These are phyloP conservation scores for Lasiodiplodia theobromae DNA, from an alignment of 2,329 filamentous ascomycete species.

Conservation along the genomic window DNA sequence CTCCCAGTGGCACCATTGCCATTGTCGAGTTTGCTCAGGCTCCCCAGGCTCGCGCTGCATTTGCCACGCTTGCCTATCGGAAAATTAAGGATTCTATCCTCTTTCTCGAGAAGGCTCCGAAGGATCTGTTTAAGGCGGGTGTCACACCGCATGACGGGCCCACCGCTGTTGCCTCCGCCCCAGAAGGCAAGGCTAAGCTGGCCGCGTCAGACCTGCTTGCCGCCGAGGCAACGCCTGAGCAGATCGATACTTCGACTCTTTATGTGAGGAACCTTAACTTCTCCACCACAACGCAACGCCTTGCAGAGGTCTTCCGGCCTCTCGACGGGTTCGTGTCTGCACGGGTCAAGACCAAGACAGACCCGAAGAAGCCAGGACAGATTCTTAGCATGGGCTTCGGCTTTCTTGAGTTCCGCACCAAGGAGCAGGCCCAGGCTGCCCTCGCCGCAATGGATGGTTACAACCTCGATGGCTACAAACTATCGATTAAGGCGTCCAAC, in stretches of 20 bases:
- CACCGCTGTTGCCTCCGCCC: slow-evolving; percentile 44
- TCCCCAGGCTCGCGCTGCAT: slow-evolving; percentile 81
- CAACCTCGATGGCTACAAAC: slow-evolving; percentile 83
- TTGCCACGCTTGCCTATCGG: slow-evolving; percentile 84
- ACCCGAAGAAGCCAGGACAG: slow-evolving; percentile 88
- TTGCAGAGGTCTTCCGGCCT: slow-evolving; percentile 79
- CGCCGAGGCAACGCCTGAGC: slow-evolving; percentile 60
- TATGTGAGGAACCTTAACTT: slow-evolving; percentile 97
- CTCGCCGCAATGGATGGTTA: slow-evolving; percentile 86
- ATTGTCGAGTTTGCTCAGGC: slow-evolving; percentile 87
- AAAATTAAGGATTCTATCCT: slow-evolving; percentile 90
- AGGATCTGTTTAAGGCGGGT: slow-evolving; percentile 69
- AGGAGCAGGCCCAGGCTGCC: slow-evolving; percentile 79
- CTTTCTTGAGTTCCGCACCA: slow-evolving; percentile 86
- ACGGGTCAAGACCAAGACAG: slow-evolving; percentile 88
- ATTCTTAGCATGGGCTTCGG: slow-evolving; percentile 96
- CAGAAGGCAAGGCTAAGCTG: slow-evolving; percentile 58
- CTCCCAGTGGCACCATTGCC: slow-evolving; percentile 89
- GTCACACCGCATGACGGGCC: neutral
- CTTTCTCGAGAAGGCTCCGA: slow-evolving; percentile 92
- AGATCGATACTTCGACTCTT: slow-evolving; percentile 75
- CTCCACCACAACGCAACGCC: slow-evolving; percentile 76
- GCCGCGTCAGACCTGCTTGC: slow-evolving; percentile 74
- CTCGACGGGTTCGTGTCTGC: slow-evolving; percentile 90
- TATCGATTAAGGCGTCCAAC: slow-evolving; percentile 86